Conservation (phyloP, 257 asterid species). For the Solanum chiquidenum region DNA sequence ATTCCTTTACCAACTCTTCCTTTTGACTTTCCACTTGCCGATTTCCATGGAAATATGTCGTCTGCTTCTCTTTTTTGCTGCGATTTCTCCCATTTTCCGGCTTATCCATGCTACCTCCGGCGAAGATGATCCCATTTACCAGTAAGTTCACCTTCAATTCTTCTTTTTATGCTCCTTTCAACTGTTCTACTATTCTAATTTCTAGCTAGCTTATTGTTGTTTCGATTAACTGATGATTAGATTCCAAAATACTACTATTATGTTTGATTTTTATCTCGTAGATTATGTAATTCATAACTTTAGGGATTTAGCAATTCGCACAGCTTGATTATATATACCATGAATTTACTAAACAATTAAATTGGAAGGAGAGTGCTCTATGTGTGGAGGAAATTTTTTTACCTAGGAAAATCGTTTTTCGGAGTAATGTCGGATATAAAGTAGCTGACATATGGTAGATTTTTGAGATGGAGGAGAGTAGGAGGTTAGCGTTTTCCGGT, state of each 20-base stretch:
- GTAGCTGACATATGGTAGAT: background rate
- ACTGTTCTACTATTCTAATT: background rate
- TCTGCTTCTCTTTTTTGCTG: constrained; percentile 31
- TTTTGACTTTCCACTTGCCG: background rate
- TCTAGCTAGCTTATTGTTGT: background rate
- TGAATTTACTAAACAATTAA: background rate
- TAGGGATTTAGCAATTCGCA: background rate
- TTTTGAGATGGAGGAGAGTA: background rate
- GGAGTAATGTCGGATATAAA: background rate
- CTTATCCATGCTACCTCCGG: constrained; percentile 48
- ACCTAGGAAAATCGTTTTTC: background rate
- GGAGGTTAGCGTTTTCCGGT: background rate
- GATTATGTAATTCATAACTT: background rate
- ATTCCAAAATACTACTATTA: background rate
- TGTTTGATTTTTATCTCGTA: background rate
- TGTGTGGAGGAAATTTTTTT: background rate
- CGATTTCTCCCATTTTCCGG: constrained; percentile 26
- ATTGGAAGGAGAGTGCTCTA: background rate
- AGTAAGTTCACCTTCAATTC: constrained; percentile 18
- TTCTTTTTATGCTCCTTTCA: background rate
- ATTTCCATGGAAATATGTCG: constrained; percentile 17
- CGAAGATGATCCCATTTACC: constrained; percentile 66
- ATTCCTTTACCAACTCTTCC: constrained; percentile 5
- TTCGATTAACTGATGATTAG: background rate
- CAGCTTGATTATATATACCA: background rate